phyloP scores from a whole-genome alignment of 2,329 filamentous ascomycete genomes.

The Erysiphe neolycopersici region DNA sequence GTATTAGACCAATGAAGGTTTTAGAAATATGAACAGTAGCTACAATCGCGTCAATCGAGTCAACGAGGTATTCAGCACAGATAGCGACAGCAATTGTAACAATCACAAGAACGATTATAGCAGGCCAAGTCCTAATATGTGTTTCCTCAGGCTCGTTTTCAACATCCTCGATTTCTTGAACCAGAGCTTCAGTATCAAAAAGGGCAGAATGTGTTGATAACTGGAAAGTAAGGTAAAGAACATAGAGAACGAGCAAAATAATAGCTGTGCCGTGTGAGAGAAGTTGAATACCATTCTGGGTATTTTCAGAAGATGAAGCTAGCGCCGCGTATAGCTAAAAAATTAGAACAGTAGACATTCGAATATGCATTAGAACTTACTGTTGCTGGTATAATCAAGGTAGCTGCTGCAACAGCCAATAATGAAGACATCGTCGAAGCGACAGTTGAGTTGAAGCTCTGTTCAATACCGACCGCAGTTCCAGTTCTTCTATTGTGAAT shows the following conservation, averaged over 20 bases:
- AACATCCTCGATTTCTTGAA: slow-evolving; percentile 6
- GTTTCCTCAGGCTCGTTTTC: slow-evolving; percentile 3
- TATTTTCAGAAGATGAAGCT: slow-evolving; percentile 18
- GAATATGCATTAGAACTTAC: slow-evolving; percentile 13
- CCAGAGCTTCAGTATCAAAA: slow-evolving; percentile 28
- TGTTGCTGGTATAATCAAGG: slow-evolving; percentile 53
- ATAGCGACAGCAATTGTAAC: slow-evolving; percentile 44
- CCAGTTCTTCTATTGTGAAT: slow-evolving; percentile 22
- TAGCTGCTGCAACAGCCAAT: slow-evolving; percentile 51
- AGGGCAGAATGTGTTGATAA: slow-evolving; percentile 46
- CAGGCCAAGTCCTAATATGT: slow-evolving; percentile 7
- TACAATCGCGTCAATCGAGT: slow-evolving; percentile 48
- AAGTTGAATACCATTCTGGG: slow-evolving; percentile 31
- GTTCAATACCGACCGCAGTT: slow-evolving; percentile 24
- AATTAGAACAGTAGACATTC: background rate
- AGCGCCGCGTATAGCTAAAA: slow-evolving; percentile 38
- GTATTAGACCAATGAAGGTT: slow-evolving; percentile 54
- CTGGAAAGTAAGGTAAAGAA: slow-evolving; percentile 55
- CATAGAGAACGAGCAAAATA: slow-evolving; percentile 47
- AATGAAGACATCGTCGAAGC: slow-evolving; percentile 50
- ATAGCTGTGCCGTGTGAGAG: slow-evolving; percentile 53
- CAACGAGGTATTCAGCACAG: slow-evolving; percentile 54
- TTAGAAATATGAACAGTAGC: slow-evolving; percentile 45
- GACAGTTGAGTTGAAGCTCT: slow-evolving; percentile 47
- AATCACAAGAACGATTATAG: slow-evolving; percentile 30